These are phyloP conservation scores for Auricularia sp. DNA, from an alignment of 768 basidiomycete genomes.

Conservation along the genomic window DNA sequence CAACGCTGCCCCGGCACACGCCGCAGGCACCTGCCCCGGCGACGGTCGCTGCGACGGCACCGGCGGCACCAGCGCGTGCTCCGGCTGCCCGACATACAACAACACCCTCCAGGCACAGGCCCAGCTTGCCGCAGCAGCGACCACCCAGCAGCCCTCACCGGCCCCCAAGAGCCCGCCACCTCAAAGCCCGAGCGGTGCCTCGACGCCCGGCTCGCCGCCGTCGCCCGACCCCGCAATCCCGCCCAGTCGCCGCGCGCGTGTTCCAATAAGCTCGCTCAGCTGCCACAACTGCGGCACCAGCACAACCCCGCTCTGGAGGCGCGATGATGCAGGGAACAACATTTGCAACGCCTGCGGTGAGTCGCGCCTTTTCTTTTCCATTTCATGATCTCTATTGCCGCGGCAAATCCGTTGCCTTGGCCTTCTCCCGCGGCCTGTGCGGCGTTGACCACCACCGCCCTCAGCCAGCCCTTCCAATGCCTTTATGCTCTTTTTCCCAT, in stretches of 20 bases:
- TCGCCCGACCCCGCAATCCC: slow-evolving; percentile 3
- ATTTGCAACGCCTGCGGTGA: slow-evolving; percentile 92
- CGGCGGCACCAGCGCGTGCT: slow-evolving; percentile 85
- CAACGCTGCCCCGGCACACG: slow-evolving; percentile 8
- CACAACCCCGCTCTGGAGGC: slow-evolving; percentile 81
- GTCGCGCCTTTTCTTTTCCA: slow-evolving; percentile 22
- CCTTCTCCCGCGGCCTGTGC: not conserved
- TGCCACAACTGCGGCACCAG: slow-evolving; percentile 87
- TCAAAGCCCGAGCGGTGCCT: not conserved
- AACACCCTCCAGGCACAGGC: slow-evolving; percentile 50
- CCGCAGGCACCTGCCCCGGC: slow-evolving; percentile 83
- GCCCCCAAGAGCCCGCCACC: slow-evolving; percentile 1
- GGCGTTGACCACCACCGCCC: too few relatives aligned
- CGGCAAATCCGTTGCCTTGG: not conserved
- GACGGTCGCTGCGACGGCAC: slow-evolving; percentile 97
- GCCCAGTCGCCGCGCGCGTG: slow-evolving; percentile 14
- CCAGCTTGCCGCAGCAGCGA: slow-evolving; percentile 20
- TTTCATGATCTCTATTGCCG: slow-evolving; percentile 19
- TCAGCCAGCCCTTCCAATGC: slow-evolving; percentile 2
- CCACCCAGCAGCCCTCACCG: slow-evolving; percentile 8
- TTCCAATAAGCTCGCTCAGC: slow-evolving; percentile 60
- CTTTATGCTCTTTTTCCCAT: slow-evolving; percentile 5
- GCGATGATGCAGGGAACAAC: slow-evolving; percentile 85
- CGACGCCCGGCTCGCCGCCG: slow-evolving; percentile 6
- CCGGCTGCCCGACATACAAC: slow-evolving; percentile 95